Evolutionary conservation across 1,139 yeast species (phyloP).

Genomic region (Pneumocystis murina): DNA sequence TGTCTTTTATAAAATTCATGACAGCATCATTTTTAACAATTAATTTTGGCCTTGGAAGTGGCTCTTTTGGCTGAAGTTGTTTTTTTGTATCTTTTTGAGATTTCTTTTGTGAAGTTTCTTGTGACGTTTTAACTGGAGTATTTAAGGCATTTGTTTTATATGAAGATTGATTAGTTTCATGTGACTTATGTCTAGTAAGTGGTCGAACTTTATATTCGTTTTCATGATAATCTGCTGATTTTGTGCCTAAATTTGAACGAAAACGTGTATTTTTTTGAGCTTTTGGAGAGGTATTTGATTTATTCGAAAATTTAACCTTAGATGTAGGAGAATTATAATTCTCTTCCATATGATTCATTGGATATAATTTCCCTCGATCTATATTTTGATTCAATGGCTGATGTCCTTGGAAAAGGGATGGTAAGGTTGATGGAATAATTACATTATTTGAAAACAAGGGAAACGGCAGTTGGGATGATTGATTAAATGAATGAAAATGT

Average conservation of each 20-base stretch:
- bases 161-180: background rate
- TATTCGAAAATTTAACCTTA: background rate
- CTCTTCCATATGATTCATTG: background rate
- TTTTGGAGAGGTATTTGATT: background rate
- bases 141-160: background rate
- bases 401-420: background rate
- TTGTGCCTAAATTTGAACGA: background rate
- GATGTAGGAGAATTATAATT: background rate
- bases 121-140: background rate
- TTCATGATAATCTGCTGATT: background rate
- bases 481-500: background rate
- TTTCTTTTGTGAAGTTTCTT: background rate
- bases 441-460: background rate
- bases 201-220: background rate
- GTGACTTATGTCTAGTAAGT: background rate
- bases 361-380: background rate
- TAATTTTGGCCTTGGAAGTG: background rate
- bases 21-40: background rate
- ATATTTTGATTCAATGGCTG: background rate
- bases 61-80: background rate
- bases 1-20: background rate
- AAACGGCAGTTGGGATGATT: background rate
- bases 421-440: background rate
- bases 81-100: background rate
- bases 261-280: background rate